Conservation (phyloP, 768 basidiomycete genomes). For the Ramaria rubella region DNA sequence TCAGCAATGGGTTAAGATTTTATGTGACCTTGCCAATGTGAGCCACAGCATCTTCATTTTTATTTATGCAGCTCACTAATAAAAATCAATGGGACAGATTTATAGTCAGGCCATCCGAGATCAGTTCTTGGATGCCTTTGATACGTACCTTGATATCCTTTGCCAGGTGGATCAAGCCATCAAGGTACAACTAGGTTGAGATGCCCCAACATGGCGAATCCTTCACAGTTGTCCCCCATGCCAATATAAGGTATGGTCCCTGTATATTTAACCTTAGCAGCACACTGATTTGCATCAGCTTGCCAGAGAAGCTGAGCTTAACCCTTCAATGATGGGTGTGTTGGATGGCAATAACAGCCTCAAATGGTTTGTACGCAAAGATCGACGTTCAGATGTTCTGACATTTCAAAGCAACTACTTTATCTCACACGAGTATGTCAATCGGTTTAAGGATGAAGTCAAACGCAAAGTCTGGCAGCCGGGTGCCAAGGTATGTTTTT, state of each 20-base stretch:
- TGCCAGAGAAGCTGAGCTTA: too few relatives aligned
- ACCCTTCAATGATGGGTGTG: too few relatives aligned
- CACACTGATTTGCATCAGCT: too few relatives aligned
- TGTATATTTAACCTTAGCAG: neutral
- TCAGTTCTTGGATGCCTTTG: constrained; percentile 23
- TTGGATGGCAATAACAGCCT: too few relatives aligned
- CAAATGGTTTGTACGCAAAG: too few relatives aligned
- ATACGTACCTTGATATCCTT: constrained; percentile 24
- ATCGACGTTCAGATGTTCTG: too few relatives aligned
- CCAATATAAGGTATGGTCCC: constrained; percentile 15
- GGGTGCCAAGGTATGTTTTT: too few relatives aligned
- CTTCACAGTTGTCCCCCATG: constrained; percentile 23
- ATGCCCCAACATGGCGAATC: constrained; percentile 19
- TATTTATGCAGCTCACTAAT: neutral
- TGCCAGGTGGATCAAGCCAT: constrained; percentile 13
- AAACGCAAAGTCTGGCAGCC: too few relatives aligned
- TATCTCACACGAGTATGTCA: too few relatives aligned
- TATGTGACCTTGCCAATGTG: constrained; percentile 22
- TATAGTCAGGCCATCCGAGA: constrained; percentile 20
- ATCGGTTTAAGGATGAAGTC: too few relatives aligned
- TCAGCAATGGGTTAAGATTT: constrained; percentile 16
- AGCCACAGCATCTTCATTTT: neutral
- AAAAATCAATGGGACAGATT: constrained; percentile 19
- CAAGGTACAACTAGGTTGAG: constrained; percentile 13
- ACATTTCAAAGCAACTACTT: too few relatives aligned